phyloP scores from a whole-genome alignment of 2,329 filamentous ascomycete genomes.

The Clathrospora elynae region DNA sequence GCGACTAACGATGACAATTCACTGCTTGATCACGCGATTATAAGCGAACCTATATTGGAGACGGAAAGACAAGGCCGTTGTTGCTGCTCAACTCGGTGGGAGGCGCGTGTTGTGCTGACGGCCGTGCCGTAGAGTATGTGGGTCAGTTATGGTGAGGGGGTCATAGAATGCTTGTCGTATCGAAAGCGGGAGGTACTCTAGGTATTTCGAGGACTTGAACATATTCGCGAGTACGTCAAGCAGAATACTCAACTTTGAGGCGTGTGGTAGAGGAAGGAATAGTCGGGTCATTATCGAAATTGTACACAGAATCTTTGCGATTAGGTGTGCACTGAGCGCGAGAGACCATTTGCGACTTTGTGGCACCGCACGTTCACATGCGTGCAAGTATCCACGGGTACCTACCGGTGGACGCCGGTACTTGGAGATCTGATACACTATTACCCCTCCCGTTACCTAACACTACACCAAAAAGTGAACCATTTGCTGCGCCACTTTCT shows the following conservation, averaged over 20 bases:
- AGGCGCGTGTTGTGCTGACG: slow-evolving; percentile 18
- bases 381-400: slow-evolving; percentile 1
- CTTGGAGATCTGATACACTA: slow-evolving; percentile 12
- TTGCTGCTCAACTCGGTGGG: slow-evolving; percentile 6
- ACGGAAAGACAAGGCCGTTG: slow-evolving; percentile 1
- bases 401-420: slow-evolving; percentile 7
- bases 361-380: no score
- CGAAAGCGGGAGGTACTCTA: slow-evolving; percentile 4
- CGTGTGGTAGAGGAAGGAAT: no score
- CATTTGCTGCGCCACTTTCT: slow-evolving; percentile 2
- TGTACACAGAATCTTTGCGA: no score
- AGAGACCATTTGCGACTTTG: no score
- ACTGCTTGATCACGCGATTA: slow-evolving; percentile 1
- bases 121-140: slow-evolving; percentile 10
- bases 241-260: no score
- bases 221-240: no score
- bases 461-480: slow-evolving; percentile 2
- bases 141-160: slow-evolving; percentile 9
- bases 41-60: slow-evolving; percentile 5
- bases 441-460: slow-evolving; percentile 13
- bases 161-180: slow-evolving; percentile 13
- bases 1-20: background rate
- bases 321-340: no score
- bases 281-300: no score
- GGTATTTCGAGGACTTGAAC: background rate